Evolutionary conservation across 257 asterid genomes (phyloP), one percentile per base, ranked within the genome.

Genomic region (Sherardia arvensis): DNA sequence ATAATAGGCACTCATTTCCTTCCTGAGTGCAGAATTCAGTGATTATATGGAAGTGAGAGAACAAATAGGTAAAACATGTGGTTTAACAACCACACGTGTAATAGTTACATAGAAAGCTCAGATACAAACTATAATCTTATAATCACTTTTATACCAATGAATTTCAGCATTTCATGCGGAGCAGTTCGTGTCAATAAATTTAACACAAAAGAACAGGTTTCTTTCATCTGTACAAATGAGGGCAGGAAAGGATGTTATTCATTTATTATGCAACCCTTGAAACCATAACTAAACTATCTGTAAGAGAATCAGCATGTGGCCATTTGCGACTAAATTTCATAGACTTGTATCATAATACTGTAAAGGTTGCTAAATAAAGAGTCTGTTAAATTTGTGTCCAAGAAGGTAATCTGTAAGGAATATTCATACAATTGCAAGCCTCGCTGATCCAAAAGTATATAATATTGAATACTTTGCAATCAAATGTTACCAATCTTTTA

Each of bases 1-100:
- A 78, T 87, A 87, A 78, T 92, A 92, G 56, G 95, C 84, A 73
- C 99, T 92, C 99, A 92, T 92, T 74, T 92, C 99, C 95, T 89
- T 92, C 95, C 99, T 92, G 86, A 82, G 67, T 21, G 38, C 53
- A 69, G 51, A 21, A 57, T 22, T 56, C n/a, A 28, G 21, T 59
- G 56, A 54, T 62, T 53, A 68, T 64, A 54, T 54, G 32, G 12
- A 56, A 26, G 36, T 56, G 5, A 55, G 5, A 14, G 23, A 56
- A 7, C 11, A 56, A 28, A 27, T 32, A 15, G 28, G 28, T 20
- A 8, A 53, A 22, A 23, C 45, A 25, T 40, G 5, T 66, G n/a
- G 23, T 6, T 10, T 10, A 56, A n/a, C 9, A 26, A 56, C 23
- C 27, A 22, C 22, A 18, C 62, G 29, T 30, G 47, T 25, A 18